Percentiles rank a stretch among this genome's conserved stretches.
Evolutionary conservation across 2,329 filamentous ascomycete genomes (phyloP).

Genomic region (Penicillium sp.): DNA sequence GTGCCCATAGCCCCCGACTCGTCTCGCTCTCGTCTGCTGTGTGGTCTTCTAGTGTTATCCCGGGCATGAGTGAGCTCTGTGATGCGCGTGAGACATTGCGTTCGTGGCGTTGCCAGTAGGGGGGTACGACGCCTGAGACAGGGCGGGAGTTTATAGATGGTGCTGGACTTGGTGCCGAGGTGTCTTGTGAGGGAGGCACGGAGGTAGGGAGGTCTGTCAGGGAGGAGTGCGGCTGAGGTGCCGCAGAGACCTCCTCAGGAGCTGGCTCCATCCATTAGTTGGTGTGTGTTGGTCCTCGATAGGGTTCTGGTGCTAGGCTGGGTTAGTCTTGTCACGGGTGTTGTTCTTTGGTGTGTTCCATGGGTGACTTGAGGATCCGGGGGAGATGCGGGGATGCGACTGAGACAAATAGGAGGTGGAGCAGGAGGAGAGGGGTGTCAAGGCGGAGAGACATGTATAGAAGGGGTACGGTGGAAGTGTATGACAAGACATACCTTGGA

Average conservation of each 20-base stretch:
- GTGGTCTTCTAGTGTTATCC: slow-evolving; percentile 61
- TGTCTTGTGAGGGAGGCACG: slow-evolving; percentile 2
- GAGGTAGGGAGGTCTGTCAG: slow-evolving; percentile 8
- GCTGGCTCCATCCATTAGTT: slow-evolving; percentile 42
- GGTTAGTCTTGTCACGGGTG: not conserved
- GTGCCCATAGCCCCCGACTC: slow-evolving; percentile 58
- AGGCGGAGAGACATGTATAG: not conserved
- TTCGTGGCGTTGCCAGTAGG: slow-evolving; percentile 44
- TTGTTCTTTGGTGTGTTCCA: not conserved
- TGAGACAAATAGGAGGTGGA: not conserved
- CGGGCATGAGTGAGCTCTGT: slow-evolving; percentile 35
- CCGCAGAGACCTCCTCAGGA: slow-evolving; percentile 35
- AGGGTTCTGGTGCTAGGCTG: not conserved
- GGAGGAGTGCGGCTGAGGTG: slow-evolving; percentile 26
- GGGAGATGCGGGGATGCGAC: not conserved
- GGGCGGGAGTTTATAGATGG: slow-evolving; percentile 11
- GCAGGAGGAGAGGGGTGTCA: not conserved
- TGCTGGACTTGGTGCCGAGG: not conserved
- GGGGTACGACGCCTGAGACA: slow-evolving; percentile 37
- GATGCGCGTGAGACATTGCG: slow-evolving; percentile 41
- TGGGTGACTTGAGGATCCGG: not conserved
- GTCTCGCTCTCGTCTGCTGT: slow-evolving; percentile 55
- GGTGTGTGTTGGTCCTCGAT: slow-evolving; percentile 3
- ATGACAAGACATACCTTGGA: slow-evolving; percentile 5
- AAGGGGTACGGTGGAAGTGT: not conserved